phyloP scores from a whole-genome alignment of 192 early-diverging fungal species.

The Backusella tuberculispora region DNA sequence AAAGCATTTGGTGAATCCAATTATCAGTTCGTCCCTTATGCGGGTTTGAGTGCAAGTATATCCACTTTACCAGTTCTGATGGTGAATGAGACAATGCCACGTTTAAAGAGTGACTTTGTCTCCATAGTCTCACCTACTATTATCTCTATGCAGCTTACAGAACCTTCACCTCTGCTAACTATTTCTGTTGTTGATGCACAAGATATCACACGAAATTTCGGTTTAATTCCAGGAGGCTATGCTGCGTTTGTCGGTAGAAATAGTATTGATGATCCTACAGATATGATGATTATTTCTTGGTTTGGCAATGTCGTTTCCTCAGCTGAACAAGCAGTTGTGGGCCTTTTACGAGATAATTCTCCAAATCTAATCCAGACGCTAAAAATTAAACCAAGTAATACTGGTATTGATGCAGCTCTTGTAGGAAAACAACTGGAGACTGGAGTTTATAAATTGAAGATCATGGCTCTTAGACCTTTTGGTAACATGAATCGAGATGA shows the following conservation, averaged over 20 bases:
- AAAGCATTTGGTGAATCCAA: background rate
- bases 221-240: conserved; percentile 29
- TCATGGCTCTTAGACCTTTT: conserved; percentile 45
- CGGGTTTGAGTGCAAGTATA: conserved; percentile 29
- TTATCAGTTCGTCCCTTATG: conserved; percentile 32
- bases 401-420: background rate
- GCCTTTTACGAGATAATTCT: background rate
- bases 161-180: conserved; percentile 17
- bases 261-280: conserved; percentile 12
- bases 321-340: conserved; percentile 19
- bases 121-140: background rate
- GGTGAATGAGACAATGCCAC: conserved; percentile 32
- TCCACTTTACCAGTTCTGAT: conserved; percentile 26
- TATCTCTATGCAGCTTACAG: conserved; percentile 23
- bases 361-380: background rate
- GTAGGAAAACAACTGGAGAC: conserved; percentile 1
- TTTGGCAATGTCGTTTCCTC: conserved; percentile 24
- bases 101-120: background rate
- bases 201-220: conserved; percentile 10
- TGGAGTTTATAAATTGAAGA: conserved; percentile 40
- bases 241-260: conserved; percentile 30
- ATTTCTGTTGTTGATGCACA: conserved; percentile 25
- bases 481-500: conserved; percentile 36
- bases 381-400: background rate
- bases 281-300: conserved; percentile 29